Percentiles rank a stretch among this genome's conserved stretches.
Evolutionary conservation across 805 yeast genomes (phyloP).

Genomic region (Yamadazyma ubonensis): DNA sequence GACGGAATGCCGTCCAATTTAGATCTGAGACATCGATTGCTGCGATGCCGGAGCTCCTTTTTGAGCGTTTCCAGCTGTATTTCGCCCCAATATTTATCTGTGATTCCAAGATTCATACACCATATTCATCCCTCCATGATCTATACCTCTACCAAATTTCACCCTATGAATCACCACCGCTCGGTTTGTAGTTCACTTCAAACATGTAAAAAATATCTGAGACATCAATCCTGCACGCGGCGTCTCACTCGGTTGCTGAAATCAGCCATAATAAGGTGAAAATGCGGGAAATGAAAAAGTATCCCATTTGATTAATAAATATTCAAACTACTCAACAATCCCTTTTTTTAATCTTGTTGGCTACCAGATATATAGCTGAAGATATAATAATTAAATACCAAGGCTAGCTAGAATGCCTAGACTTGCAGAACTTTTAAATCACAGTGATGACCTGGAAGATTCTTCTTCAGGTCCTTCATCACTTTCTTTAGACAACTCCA

Average conservation of each 20-base stretch:
- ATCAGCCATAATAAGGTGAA: constrained; percentile 1
- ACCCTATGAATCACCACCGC: neutral
- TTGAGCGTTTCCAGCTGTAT: too few relatives aligned
- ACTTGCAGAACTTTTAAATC: constrained; percentile 8
- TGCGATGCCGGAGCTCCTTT: constrained; percentile 4
- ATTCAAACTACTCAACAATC: neutral
- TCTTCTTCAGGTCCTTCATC: constrained; percentile 9
- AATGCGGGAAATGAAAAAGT: neutral
- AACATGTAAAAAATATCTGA: constrained; percentile 11
- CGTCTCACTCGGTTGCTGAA: constrained; percentile 7
- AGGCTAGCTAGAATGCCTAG: constrained; percentile 6
- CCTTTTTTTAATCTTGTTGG: too few relatives aligned
- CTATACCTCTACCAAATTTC: neutral
- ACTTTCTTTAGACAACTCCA: constrained; percentile 4
- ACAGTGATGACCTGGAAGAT: constrained; percentile 11
- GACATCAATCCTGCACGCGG: constrained; percentile 16
- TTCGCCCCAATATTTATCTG: too few relatives aligned
- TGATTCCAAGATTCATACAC: too few relatives aligned
- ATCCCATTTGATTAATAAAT: neutral
- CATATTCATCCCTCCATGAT: neutral
- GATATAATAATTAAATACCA: too few relatives aligned
- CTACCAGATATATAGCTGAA: too few relatives aligned
- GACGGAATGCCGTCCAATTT: constrained; percentile 1
- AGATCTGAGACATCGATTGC: constrained; percentile 3
- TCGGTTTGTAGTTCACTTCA: neutral